phyloP scores from a whole-genome alignment of 495 filamentous ascomycete genomes.

The Niebla homalea region DNA sequence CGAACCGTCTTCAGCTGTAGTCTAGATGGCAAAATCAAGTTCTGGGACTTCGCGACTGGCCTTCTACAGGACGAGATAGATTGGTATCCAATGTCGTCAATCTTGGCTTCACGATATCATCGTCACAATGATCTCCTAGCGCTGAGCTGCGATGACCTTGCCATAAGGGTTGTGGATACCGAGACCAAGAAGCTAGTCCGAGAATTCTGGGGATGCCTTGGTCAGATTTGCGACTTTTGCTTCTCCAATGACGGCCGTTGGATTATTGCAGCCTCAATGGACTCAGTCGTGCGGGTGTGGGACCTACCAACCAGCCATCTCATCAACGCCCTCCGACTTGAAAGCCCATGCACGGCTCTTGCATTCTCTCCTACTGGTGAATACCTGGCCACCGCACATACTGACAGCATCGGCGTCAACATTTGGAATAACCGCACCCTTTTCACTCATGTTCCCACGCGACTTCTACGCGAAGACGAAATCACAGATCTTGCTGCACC shows the following conservation, averaged over 20 bases:
- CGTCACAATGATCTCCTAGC: constrained; percentile 75
- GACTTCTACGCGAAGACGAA: constrained; percentile 62
- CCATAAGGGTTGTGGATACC: constrained; percentile 77
- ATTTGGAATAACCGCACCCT: constrained; percentile 89
- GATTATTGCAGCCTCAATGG: constrained; percentile 80
- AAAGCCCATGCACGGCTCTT: constrained; percentile 63
- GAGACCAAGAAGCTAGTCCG: constrained; percentile 81
- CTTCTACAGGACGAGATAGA: constrained; percentile 66
- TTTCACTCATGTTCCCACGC: constrained; percentile 75
- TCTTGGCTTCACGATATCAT: constrained; percentile 66
- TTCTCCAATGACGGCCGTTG: constrained; percentile 91
- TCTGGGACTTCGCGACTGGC: constrained; percentile 86
- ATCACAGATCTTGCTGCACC: constrained; percentile 50
- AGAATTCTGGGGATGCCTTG: constrained; percentile 83
- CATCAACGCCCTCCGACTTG: constrained; percentile 72
- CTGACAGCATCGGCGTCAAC: constrained; percentile 73
- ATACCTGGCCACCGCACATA: constrained; percentile 77
- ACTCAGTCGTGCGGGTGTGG: constrained; percentile 77
- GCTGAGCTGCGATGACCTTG: constrained; percentile 77
- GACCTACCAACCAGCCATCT: constrained; percentile 91
- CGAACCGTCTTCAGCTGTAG: constrained; percentile 70
- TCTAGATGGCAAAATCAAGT: constrained; percentile 90
- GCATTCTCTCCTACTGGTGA: constrained; percentile 84
- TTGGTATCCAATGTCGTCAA: constrained; percentile 67
- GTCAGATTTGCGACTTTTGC: constrained; percentile 68